phyloP scores from a whole-genome alignment of 1,139 yeast genomes.

The Magnusiomyces ingens region DNA sequence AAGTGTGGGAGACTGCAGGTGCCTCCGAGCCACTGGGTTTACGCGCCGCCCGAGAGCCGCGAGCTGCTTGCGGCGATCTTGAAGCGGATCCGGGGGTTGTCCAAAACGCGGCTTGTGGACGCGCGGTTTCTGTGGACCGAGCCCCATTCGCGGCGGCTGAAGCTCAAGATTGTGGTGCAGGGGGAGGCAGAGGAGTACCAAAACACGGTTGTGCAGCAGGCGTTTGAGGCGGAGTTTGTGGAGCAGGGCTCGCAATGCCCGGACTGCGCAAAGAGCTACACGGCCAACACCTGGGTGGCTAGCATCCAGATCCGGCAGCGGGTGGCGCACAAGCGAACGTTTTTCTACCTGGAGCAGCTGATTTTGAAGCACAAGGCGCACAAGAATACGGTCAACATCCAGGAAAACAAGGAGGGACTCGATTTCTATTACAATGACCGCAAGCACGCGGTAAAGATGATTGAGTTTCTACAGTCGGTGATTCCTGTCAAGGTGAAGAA shows the following conservation, averaged over 20 bases:
- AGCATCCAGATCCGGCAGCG: slow-evolving; percentile 96
- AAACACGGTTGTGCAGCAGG: slow-evolving; percentile 87
- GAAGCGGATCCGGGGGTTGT: slow-evolving; percentile 80
- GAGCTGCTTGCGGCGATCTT: slow-evolving; percentile 87
- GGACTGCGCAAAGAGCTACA: slow-evolving; percentile 94
- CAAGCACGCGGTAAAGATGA: slow-evolving; percentile 89
- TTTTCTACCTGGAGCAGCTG: slow-evolving; percentile 89
- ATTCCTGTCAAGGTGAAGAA: slow-evolving; percentile 57
- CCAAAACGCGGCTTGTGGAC: slow-evolving; percentile 79
- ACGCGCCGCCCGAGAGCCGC: slow-evolving; percentile 85
- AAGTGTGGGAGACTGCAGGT: slow-evolving; percentile 91
- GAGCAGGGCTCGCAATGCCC: slow-evolving; percentile 96
- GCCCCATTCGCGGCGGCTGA: slow-evolving; percentile 93
- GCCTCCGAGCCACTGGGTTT: slow-evolving; percentile 91
- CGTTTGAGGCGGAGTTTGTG: slow-evolving; percentile 90
- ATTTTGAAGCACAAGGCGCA: slow-evolving; percentile 91
- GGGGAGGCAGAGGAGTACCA: slow-evolving; percentile 77
- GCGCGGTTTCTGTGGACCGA: slow-evolving; percentile 98
- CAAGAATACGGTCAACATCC: slow-evolving; percentile 84
- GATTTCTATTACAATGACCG: slow-evolving; percentile 87
- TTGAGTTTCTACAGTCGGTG: slow-evolving; percentile 78
- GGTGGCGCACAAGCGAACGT: slow-evolving; percentile 94
- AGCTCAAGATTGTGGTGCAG: slow-evolving; percentile 86
- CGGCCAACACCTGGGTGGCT: slow-evolving; percentile 98
- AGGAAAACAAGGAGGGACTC: slow-evolving; percentile 88